Evolutionary conservation across 192 early-diverging fungal species (phyloP).

Genomic region (Coemansia erecta): DNA sequence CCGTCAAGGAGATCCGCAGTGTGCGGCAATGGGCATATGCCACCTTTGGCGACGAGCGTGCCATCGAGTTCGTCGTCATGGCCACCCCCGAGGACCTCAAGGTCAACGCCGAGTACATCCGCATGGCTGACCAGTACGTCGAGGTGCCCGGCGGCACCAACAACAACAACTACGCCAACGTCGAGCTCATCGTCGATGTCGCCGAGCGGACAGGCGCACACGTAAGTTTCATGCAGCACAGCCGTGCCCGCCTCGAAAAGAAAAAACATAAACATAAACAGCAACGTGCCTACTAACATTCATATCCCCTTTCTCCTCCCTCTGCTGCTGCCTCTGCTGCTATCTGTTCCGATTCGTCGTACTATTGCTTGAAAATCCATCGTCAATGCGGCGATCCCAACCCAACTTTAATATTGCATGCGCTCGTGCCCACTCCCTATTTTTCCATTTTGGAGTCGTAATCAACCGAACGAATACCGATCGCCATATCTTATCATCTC

Average conservation of each 20-base stretch:
- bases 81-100: constrained; percentile 96
- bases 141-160: constrained; percentile 96
- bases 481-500: not conserved
- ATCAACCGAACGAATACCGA: not conserved
- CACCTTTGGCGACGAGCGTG: constrained; percentile 94
- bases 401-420: too few species aligned
- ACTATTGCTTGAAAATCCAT: too few species aligned
- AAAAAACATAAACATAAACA: not conserved
- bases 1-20: constrained; percentile 98
- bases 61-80: constrained; percentile 97
- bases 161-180: constrained; percentile 99
- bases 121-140: constrained; percentile 98
- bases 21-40: constrained; percentile 98
- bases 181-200: constrained; percentile 97
- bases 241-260: not conserved
- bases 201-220: constrained; percentile 94
- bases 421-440: too few species aligned
- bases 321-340: too few species aligned
- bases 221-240: constrained; percentile 20
- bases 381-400: too few species aligned
- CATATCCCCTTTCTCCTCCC: too few species aligned
- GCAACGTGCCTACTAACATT: not conserved
- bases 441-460: too few species aligned
- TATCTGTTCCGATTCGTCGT: too few species aligned
- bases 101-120: constrained; percentile 98